Conservation (phyloP, 129 eudicot species). For the Daucus carota region DH1_v3.0 NC_030381.2:52563001-52563500, state of each 20-base stretch:
- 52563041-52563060: neutral
- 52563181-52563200: neutral
- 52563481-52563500: slow-evolving; percentile 80
- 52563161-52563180: neutral
- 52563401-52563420: neutral
- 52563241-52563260: too few species aligned
- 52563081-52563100: neutral
- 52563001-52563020: neutral
- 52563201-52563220: neutral
- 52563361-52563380: too few species aligned
- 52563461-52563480: slow-evolving; percentile 57
- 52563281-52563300: neutral
- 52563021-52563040: neutral
- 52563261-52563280: too few species aligned
- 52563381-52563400: neutral
- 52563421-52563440: neutral
- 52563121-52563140: neutral
- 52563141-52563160: neutral
- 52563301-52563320: too few species aligned
- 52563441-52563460: slow-evolving; percentile 27
- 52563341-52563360: too few species aligned
- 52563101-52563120: neutral
- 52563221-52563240: neutral
- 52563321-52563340: too few species aligned
- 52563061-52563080: neutral